Percentiles rank a stretch among this genome's conserved stretches.
These are phyloP conservation scores for Noccaea caerulescens DNA, from an alignment of 345 rosid species.

Conservation along the genomic window DNA sequence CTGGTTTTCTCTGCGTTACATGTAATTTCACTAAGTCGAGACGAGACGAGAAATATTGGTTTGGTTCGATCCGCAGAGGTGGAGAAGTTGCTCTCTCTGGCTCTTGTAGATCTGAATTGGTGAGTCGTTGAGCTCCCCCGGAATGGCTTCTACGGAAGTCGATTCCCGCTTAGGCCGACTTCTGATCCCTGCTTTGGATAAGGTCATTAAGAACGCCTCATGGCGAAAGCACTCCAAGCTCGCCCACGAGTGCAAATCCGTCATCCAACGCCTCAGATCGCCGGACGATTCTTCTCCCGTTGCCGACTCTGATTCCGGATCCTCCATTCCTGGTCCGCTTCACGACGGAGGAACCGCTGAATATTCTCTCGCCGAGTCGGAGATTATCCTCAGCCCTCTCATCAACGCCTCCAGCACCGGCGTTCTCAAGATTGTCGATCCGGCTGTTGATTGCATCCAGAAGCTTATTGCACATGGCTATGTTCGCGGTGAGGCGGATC, in stretches of 20 bases:
- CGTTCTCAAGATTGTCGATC: conserved; percentile 88
- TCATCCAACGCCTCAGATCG: conserved; percentile 67
- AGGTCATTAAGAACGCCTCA: conserved; percentile 88
- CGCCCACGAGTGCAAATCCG: conserved; percentile 91
- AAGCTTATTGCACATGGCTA: conserved; percentile 87
- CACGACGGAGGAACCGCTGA: conserved; percentile 73
- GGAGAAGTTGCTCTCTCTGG: conserved; percentile 2
- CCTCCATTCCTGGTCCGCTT: conserved; percentile 81
- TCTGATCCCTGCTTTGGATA: conserved; percentile 78
- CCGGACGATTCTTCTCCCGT: conserved; percentile 44
- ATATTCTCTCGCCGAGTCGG: conserved; percentile 83
- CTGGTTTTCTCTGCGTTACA: no score
- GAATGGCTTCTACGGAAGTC: conserved; percentile 99
- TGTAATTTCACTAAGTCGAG: not conserved
- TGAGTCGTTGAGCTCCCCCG: conserved; percentile 46
- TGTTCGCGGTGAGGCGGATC: conserved; percentile 97
- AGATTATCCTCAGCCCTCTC: conserved; percentile 80
- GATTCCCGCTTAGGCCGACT: conserved; percentile 88
- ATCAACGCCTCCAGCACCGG: conserved; percentile 73
- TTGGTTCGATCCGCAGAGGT: no score
- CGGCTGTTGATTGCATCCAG: conserved; percentile 89
- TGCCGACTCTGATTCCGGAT: conserved; percentile 59
- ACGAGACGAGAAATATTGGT: not conserved
- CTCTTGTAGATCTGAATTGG: conserved; percentile 50
- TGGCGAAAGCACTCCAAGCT: conserved; percentile 99